Conservation (phyloP, 306 rosid genomes). For the Rubus idaeus region DNA sequence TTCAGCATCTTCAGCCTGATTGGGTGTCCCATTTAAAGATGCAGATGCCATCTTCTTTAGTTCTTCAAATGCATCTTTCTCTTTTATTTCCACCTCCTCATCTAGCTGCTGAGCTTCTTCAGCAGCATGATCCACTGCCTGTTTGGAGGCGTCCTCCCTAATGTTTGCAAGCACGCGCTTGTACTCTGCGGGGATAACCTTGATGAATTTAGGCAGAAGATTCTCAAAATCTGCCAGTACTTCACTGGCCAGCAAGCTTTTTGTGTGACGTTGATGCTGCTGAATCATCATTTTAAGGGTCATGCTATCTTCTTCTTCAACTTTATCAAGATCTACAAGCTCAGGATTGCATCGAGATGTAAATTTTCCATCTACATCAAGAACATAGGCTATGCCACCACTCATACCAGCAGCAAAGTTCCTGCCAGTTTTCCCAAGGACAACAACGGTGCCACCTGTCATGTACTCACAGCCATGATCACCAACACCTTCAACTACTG, state of each 20-base stretch:
- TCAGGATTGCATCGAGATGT: slow-evolving; percentile 75
- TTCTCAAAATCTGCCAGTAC: slow-evolving; percentile 70
- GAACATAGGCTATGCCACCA: slow-evolving; percentile 92
- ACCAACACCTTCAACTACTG: slow-evolving; percentile 99
- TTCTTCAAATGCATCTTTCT: slow-evolving; percentile 91
- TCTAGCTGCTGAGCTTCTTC: slow-evolving; percentile 44
- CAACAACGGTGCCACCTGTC: slow-evolving; percentile 97
- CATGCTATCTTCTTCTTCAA: slow-evolving; percentile 73
- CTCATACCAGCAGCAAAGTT: slow-evolving; percentile 99
- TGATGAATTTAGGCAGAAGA: slow-evolving; percentile 78
- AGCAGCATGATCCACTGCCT: slow-evolving; percentile 35
- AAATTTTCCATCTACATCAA: slow-evolving; percentile 72
- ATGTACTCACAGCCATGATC: slow-evolving; percentile 99
- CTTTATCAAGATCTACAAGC: slow-evolving; percentile 90
- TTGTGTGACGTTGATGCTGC: slow-evolving; percentile 95
- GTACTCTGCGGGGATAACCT: slow-evolving; percentile 90
- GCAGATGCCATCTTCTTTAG: slow-evolving; percentile 81
- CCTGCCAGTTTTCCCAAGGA: slow-evolving; percentile 94
- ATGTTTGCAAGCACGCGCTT: slow-evolving; percentile 71
- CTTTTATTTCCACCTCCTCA: slow-evolving; percentile 41
- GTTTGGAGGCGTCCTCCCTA: slow-evolving; percentile 56
- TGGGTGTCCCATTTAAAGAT: slow-evolving; percentile 60
- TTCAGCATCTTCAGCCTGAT: slow-evolving; percentile 57
- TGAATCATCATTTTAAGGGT: slow-evolving; percentile 87
- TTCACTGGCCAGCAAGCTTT: slow-evolving; percentile 75